Evolutionary conservation across 2,329 filamentous ascomycete genomes (phyloP), one percentile per base, ranked within the genome.

Genomic region (Bipolaris zeicola): DNA sequence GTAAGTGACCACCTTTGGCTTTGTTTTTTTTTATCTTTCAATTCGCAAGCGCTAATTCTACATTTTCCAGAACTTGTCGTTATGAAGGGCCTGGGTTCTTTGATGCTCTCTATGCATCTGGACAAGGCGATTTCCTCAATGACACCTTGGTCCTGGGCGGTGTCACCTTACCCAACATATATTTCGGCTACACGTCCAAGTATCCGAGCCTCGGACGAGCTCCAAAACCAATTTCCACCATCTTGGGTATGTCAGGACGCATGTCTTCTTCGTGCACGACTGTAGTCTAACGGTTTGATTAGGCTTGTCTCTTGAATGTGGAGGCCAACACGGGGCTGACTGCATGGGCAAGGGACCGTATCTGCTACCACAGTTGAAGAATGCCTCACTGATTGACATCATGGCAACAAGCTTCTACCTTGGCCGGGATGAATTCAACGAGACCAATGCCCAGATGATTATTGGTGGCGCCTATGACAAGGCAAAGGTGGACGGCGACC

Each of bases 341-440:
- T 44, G 42, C n/a, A 44, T n/a, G 10, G 28, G 5, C 7, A 18
- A 28, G 31, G 42, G 42, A 13, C 26, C 42, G 13, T 31, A 44
- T 16, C n/a, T 44, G 26, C 14, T 44, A 44, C 42, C 42, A 4
- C 42, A 44, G 26, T 6, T 44, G 42, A 44, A 44, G n/a, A 44
- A 44, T 13, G 42, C 42, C 8, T 44, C 42, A 3, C 5, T 44
- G 10, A 44, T 44, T n/a, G 26, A 44, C 31, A 33, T 11, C n/a
- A 44, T 44, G 42, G 26, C 42, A 31, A 31, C 42, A 44, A 44
- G 42, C n/a, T 11, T 44, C 42, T 44, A 44, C n/a, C 42, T 44
- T 18, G 42, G 42, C 4, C 42, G 4, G 26, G 42, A 44, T 44
- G 26, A 44, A 18, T 26, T 13, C 42, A 44, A 44, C 42, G 26